Evolutionary conservation across 192 early-diverging fungal species (phyloP).

Genomic region (Funneliformis mosseae): DNA sequence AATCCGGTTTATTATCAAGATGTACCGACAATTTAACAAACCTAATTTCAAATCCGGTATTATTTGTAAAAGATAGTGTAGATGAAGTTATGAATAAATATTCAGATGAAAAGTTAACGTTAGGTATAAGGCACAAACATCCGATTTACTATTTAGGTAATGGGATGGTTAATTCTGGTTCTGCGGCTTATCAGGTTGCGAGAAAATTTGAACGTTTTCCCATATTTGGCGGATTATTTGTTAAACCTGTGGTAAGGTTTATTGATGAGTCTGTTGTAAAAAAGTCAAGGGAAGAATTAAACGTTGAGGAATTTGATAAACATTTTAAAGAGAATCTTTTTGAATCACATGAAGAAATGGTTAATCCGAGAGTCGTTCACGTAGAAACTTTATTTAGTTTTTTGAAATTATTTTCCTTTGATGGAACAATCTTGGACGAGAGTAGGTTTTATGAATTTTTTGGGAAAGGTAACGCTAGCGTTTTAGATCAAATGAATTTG

Average conservation of each 20-base stretch:
- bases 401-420: neutral
- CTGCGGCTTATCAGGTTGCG: neutral
- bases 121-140: neutral
- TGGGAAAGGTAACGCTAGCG: neutral
- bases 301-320: neutral
- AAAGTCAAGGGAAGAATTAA: neutral
- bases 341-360: neutral
- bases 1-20: neutral
- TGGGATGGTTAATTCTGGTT: neutral
- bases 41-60: neutral
- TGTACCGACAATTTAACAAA: neutral
- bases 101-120: neutral
- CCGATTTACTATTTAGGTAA: neutral
- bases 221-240: neutral
- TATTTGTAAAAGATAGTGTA: neutral
- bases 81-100: neutral
- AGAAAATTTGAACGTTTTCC: neutral
- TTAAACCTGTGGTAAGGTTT: neutral
- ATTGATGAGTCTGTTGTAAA: neutral
- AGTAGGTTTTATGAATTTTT: neutral
- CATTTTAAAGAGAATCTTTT: neutral
- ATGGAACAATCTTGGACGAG: neutral
- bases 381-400: neutral
- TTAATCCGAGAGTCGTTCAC: neutral
- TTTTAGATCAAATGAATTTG: neutral